Conservation (phyloP, 805 yeast species). For the Kodamaea laetipori region DNA sequence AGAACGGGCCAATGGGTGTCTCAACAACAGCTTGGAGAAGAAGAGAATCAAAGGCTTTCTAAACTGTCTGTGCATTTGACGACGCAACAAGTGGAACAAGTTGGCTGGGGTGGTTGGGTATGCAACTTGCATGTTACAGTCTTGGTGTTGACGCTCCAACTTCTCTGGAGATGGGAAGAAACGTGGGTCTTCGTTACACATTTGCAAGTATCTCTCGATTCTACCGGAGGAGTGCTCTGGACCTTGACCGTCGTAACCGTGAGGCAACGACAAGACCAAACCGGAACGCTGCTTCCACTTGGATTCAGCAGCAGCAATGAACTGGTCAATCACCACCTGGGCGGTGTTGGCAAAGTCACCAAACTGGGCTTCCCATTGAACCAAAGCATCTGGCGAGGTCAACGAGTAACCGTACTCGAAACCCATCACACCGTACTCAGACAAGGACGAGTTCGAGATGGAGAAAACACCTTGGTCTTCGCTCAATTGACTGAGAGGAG, state of each 20-base stretch:
- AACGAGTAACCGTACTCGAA: conserved; percentile 98
- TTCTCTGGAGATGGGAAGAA: conserved; percentile 86
- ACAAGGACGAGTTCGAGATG: conserved; percentile 91
- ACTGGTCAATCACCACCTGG: conserved; percentile 96
- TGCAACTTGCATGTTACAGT: conserved; percentile 95
- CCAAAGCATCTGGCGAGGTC: conserved; percentile 95
- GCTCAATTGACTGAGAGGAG: conserved; percentile 80
- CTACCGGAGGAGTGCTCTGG: conserved; percentile 99
- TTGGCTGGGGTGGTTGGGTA: conserved; percentile 98
- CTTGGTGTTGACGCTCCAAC: conserved; percentile 97
- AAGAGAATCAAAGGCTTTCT: conserved; percentile 85
- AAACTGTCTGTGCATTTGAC: conserved; percentile 99
- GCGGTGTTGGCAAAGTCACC: conserved; percentile 99
- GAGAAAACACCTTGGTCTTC: conserved; percentile 84
- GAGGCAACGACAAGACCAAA: conserved; percentile 91
- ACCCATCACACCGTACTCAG: conserved; percentile 99
- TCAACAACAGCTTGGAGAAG: conserved; percentile 90
- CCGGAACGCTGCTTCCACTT: conserved; percentile 99
- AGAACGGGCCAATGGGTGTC: conserved; percentile 98
- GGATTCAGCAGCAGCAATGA: conserved; percentile 93
- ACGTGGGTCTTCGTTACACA: conserved; percentile 95
- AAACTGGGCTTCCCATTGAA: conserved; percentile 99
- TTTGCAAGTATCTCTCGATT: conserved; percentile 92
- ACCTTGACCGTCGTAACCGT: conserved; percentile 99
- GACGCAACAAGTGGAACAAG: conserved; percentile 92